A percentile compares a stretch with the other conserved stretches of the same genome.
Conservation (phyloP, 148 eudicot genomes). For the Mesembryanthemum crystallinum region DNA sequence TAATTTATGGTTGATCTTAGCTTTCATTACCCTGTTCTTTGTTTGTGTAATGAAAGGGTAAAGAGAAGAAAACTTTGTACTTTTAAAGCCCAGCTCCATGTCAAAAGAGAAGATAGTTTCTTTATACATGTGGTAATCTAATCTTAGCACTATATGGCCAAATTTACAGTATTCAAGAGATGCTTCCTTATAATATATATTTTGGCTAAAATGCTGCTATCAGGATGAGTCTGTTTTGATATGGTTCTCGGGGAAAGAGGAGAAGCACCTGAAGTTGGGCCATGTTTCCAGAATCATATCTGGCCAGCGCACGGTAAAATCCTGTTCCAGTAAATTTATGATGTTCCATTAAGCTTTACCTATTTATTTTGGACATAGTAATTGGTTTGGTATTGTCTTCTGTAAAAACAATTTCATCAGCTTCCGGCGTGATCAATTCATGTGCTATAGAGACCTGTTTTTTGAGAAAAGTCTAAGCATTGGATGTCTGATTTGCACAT, state of each 20-base stretch:
- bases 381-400: not conserved
- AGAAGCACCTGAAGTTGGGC: conserved; percentile 83
- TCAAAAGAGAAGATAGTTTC: conserved; percentile 1
- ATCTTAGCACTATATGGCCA: not conserved
- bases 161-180: not conserved
- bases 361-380: not conserved
- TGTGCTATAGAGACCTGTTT: not conserved
- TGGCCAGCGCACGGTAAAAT: conserved; percentile 93
- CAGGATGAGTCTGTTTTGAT: conserved; percentile 89
- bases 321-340: conserved; percentile 13
- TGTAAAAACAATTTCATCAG: not conserved
- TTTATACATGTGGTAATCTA: not conserved
- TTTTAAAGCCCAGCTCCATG: not conserved
- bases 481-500: not conserved
- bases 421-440: not conserved
- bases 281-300: conserved; percentile 91
- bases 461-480: not conserved
- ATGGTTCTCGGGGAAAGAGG: conserved; percentile 96
- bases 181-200: conserved; percentile 8
- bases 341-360: not conserved
- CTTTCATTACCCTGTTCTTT: not conserved
- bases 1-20: not conserved
- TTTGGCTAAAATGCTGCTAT: conserved; percentile 24
- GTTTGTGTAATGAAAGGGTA: not conserved
- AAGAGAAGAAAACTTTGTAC: not conserved